Conservation (phyloP, 305 asterid species). For the Caryopteris hybrid region DNA sequence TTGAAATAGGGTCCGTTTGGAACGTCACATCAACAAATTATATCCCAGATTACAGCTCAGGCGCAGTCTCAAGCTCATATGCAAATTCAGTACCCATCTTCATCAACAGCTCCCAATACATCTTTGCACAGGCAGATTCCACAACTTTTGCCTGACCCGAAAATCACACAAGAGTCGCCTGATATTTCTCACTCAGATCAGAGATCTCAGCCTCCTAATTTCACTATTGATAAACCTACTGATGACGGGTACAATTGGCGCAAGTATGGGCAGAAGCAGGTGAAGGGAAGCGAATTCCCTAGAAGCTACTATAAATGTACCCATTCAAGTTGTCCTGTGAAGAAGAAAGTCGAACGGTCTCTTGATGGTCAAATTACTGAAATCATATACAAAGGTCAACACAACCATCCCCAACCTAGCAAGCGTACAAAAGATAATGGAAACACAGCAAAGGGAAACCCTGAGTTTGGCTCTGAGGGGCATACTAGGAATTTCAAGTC, state of each 20-base stretch:
- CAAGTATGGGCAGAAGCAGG: conserved; percentile 94
- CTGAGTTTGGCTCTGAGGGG: too few relatives aligned
- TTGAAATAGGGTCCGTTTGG: conserved; percentile 41
- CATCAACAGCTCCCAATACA: conserved; percentile 35
- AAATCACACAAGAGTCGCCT: conserved; percentile 34
- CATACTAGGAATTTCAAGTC: too few relatives aligned
- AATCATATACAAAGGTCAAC: conserved; percentile 82
- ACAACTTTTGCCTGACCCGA: conserved; percentile 28
- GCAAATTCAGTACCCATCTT: conserved; percentile 45
- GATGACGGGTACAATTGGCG: conserved; percentile 91
- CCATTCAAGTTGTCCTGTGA: conserved; percentile 58
- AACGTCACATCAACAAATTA: conserved; percentile 52
- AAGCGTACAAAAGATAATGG: conserved; percentile 49
- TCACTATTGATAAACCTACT: conserved; percentile 62
- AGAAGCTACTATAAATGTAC: conserved; percentile 91
- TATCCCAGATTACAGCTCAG: conserved; percentile 57
- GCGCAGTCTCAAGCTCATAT: conserved; percentile 46
- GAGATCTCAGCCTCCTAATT: conserved; percentile 40
- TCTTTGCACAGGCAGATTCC: too few relatives aligned
- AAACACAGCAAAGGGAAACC: conserved; percentile 26
- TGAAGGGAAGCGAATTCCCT: conserved; percentile 87
- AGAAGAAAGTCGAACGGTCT: conserved; percentile 83
- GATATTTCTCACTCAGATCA: conserved; percentile 43
- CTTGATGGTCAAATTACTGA: conserved; percentile 78
- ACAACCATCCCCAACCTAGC: conserved; percentile 63